Evolutionary conservation across 192 early-diverging fungal species (phyloP), one percentile per base, ranked within the genome.

Genomic region (Coemansia sp.): DNA sequence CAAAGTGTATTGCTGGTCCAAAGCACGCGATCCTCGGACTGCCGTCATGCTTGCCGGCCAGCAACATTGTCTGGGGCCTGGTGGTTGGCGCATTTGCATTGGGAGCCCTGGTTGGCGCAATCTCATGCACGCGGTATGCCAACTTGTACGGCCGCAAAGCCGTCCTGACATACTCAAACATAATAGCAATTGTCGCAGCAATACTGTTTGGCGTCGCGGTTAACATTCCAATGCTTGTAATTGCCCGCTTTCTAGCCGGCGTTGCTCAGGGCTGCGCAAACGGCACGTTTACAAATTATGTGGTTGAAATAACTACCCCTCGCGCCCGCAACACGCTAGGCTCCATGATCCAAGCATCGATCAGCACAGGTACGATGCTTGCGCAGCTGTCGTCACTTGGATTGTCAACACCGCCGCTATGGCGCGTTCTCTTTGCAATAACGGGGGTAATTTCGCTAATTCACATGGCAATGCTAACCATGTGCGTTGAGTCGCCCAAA

Each of bases 401-500:
- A 19, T 74, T 88, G 53, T 63, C 77, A 6, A 63, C 19, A n/a
- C 68, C 87, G 4, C 84, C 86, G 12, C 60, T 83, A 2, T 95
- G 93, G 93, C 80, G 93, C 38, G 23, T 84, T 5, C 73, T 90
- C 16, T 83, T 90, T 60, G 70, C 80, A 0, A 43, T 91, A 3
- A 82, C 84, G 2, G 81, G 73, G 7, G 40, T 86, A 10, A 79
- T 89, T 16, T 73, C 84, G 6, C 56, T 88, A 10, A 16, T 80
- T 6, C 64, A 60, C 23, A 73, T 77, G 35, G 49, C n/a, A 6
- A 9, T 89, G 49, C 61, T 93, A 21, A 72, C 67, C 0, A 78
- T 81, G 31, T 87, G 87, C 35, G 90, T 89, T 33, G 93, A 95
- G 52, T 87, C 86, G 21, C 93, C 93, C 5, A 82, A 81, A 30